phyloP scores from a whole-genome alignment of 2,329 filamentous ascomycete genomes.

The Fusarium xylarioides region DNA sequence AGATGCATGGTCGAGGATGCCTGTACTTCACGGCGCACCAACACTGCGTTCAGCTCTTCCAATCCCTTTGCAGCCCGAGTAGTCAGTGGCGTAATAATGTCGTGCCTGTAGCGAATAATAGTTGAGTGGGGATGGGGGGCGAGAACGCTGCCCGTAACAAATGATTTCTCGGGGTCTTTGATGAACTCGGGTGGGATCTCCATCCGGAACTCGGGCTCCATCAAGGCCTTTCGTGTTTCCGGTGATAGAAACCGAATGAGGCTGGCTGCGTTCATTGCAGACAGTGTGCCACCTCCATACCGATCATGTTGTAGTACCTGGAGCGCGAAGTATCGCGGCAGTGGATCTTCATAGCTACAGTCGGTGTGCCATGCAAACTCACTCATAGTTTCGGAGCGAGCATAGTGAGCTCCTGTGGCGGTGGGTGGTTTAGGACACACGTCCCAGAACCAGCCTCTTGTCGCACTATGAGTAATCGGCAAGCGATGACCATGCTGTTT shows the following conservation, averaged over 20 bases:
- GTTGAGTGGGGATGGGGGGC: neutral
- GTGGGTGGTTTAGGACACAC: conserved; percentile 46
- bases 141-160: conserved; percentile 41
- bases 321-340: conserved; percentile 52
- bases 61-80: conserved; percentile 36
- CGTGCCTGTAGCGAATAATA: conserved; percentile 45
- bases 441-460: conserved; percentile 56
- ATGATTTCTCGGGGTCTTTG: conserved; percentile 32
- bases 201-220: conserved; percentile 45
- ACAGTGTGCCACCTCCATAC: conserved; percentile 52
- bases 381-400: conserved; percentile 53
- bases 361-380: conserved; percentile 57
- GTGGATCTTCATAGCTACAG: conserved; percentile 52
- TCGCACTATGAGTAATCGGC: conserved; percentile 53
- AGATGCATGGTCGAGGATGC: conserved; percentile 39
- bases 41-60: conserved; percentile 33
- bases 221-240: conserved; percentile 33
- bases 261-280: conserved; percentile 47
- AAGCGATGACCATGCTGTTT: conserved; percentile 47
- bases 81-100: conserved; percentile 45
- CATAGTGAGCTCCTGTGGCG: conserved; percentile 46
- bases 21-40: conserved; percentile 25
- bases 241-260: conserved; percentile 42
- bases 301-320: conserved; percentile 54
- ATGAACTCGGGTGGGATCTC: conserved; percentile 48